Percentiles rank a stretch among this genome's conserved stretches.
These are phyloP conservation scores for Trypanosomatidae sp. DNA, from an alignment of 208 protist species.

Conservation along the genomic window DNA sequence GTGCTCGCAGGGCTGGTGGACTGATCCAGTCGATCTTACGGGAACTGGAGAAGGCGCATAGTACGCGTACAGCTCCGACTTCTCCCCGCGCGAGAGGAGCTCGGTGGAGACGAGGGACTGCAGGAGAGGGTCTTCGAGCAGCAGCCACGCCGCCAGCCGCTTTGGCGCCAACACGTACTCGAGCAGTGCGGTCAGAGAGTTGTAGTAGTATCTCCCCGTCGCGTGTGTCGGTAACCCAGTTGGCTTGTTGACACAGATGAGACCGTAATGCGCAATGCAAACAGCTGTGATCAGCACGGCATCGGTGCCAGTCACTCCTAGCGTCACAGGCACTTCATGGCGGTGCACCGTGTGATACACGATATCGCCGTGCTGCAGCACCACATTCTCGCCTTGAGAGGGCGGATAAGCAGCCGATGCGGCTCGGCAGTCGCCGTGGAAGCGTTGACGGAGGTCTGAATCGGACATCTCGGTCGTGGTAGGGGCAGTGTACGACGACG, in stretches of 20 bases:
- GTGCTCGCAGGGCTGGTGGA: neutral
- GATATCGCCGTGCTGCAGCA: conserved; percentile 76
- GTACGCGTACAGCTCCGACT: conserved; percentile 59
- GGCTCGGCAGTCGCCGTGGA: neutral
- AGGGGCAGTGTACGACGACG: neutral
- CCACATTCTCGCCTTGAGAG: conserved; percentile 6
- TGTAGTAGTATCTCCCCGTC: conserved; percentile 92
- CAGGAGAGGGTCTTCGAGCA: conserved; percentile 51
- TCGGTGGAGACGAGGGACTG: conserved; percentile 70
- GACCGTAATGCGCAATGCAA: conserved; percentile 56
- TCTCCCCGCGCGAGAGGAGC: conserved; percentile 40
- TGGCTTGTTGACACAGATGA: conserved; percentile 74
- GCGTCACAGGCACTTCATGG: conserved; percentile 91
- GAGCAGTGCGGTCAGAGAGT: conserved; percentile 88
- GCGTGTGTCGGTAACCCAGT: conserved; percentile 86
- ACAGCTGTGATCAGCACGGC: conserved; percentile 52
- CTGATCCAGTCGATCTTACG: neutral
- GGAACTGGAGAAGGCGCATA: conserved; percentile 24
- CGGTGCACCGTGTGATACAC: conserved; percentile 92
- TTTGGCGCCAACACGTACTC: conserved; percentile 85
- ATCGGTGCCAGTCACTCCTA: conserved; percentile 61
- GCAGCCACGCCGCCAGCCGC: conserved; percentile 69
- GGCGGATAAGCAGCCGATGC: neutral
- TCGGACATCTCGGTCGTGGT: neutral
- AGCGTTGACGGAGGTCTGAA: neutral